A percentile compares a stretch with the other conserved stretches of the same genome.
Conservation (phyloP, 805 yeast species). For the Starmerella khaoyaiensis region DNA sequence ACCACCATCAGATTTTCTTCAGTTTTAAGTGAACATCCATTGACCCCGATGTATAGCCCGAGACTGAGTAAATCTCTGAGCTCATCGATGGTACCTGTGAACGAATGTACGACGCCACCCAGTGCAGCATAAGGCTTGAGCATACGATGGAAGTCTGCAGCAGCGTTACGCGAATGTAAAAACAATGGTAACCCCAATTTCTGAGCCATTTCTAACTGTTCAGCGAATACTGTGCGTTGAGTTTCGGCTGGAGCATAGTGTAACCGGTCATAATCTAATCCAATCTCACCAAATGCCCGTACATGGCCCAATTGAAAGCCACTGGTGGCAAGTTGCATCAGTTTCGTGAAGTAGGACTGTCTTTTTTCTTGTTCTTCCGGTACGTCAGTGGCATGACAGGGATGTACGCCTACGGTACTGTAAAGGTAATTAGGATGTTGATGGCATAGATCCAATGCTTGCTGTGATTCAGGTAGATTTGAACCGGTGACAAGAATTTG, state of each 20-base stretch:
- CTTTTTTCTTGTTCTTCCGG: slow-evolving; percentile 21
- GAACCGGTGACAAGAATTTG: slow-evolving; percentile 77
- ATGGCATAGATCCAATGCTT: slow-evolving; percentile 42
- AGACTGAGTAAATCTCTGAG: slow-evolving; percentile 41
- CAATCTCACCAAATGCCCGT: slow-evolving; percentile 87
- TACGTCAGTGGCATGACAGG: slow-evolving; percentile 52
- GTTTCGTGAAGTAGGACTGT: slow-evolving; percentile 34
- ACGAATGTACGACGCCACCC: slow-evolving; percentile 87
- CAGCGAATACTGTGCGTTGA: slow-evolving; percentile 54
- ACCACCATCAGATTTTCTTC: slow-evolving; percentile 61
- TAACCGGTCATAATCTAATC: slow-evolving; percentile 84
- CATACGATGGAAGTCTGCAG: slow-evolving; percentile 59
- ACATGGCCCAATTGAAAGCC: slow-evolving; percentile 44
- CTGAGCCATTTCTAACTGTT: slow-evolving; percentile 54
- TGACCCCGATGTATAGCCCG: slow-evolving; percentile 66
- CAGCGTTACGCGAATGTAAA: slow-evolving; percentile 78
- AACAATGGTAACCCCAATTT: slow-evolving; percentile 58
- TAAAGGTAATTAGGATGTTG: slow-evolving; percentile 25
- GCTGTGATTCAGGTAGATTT: slow-evolving; percentile 48
- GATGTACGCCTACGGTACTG: slow-evolving; percentile 87
- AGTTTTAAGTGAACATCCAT: slow-evolving; percentile 84
- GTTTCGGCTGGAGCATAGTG: slow-evolving; percentile 56
- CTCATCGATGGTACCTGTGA: slow-evolving; percentile 70
- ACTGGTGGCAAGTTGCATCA: slow-evolving; percentile 38
- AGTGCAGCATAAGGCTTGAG: slow-evolving; percentile 40